Base-by-base conservation (phyloP, 495 filamentous ascomycete species). In the Rostrohypoxylon terebratum region DNA sequence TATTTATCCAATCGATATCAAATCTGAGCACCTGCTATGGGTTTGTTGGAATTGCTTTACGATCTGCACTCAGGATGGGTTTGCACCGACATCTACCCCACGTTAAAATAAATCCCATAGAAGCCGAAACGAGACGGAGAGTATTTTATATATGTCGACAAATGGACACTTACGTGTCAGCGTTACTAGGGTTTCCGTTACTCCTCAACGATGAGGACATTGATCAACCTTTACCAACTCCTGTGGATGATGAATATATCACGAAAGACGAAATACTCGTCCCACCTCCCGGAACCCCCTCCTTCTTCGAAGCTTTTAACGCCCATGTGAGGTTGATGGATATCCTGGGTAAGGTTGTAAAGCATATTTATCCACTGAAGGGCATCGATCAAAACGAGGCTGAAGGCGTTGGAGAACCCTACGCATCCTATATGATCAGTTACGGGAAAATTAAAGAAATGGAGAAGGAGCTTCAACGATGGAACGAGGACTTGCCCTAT, bases 11-110 rank as follows among this genome's bases (percentile, higher is more conserved):
- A 66, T 93, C 91, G 0, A 94, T 96, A 14, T 93, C 94, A 6
- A 94, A 96, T 75, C 83, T 98, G 59, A 95, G 92, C 73, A 96
- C 92, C 20, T 98, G 95, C 78, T 98, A 97, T 78, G 92, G 94
- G 0, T 97, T 96, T 79, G 87, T 98, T 55, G 95, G 94, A 20
- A 93, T 98, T 67, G 94, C 93, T 13, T 83, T 97, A 23, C 90
- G 94, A 42, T 95, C 94, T 7, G 90, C 94, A 16, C 78, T 97
- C 7, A 90, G 94, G 11, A 89, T 98, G 84, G 95, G 95, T 11
- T 84, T 98, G 14, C 95, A 98, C 78, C 92, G 95, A 44, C 88
- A 91, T 33, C 84, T 97, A 5, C 76, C 84, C 34, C 84, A 88
- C 34, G 84, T 88, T 33, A 89, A 91, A 63, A 93, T 97, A 71